Base-by-base conservation (phyloP, 495 filamentous ascomycete species). In the Articulospora tetracladia region DNA sequence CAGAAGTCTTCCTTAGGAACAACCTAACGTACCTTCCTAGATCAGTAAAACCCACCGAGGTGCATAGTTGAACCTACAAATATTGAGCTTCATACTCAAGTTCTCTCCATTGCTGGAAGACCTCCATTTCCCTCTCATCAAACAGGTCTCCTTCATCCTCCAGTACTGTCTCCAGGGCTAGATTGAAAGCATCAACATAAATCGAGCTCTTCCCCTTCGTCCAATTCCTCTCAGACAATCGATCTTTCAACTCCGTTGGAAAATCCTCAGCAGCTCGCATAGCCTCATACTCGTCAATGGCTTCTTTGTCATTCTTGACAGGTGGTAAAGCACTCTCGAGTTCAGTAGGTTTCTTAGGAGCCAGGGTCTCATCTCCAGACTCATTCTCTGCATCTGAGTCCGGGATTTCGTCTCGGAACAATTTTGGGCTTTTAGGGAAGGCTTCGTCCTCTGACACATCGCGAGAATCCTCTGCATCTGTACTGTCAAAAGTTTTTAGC, bases 111-210 rank as follows among this genome's bases (percentile, higher is more conserved):
- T 85, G 75, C 17, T 77, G 72, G 71, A 98, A 97, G 0, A 97
- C 81, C 46, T 80, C 74, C 71, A 82, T 83, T 71, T 98, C 94
- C 17, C 85, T 85, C 63, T 84, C 83, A 66, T 91, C 81, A 69
- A 98, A 98, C 13, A 98, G 75, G 70, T 96, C 91, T 1, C 83
- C 79, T 69, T 98, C 94, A 49, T 97, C 93, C 50, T 88, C 86
- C 4, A 98, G 76, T 22, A 98, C 93, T 1, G 92, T 98, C 60
- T 92, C 86, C 46, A 98, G 78, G 19, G 93, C 92, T 17, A 97
- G 75, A 71, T 97, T 96, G 79, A 98, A 98, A 20, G 93, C 94
- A 72, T 98, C 93, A 17, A 97, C 92, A 65, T 98, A 98, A 55
- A 98, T 92, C 3, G 94, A 98, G 65, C 86, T 96, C 47, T 75